Base-by-base conservation (phyloP, 2,329 filamentous ascomycete genomes). In the Cordyceps farinosa region DNA sequence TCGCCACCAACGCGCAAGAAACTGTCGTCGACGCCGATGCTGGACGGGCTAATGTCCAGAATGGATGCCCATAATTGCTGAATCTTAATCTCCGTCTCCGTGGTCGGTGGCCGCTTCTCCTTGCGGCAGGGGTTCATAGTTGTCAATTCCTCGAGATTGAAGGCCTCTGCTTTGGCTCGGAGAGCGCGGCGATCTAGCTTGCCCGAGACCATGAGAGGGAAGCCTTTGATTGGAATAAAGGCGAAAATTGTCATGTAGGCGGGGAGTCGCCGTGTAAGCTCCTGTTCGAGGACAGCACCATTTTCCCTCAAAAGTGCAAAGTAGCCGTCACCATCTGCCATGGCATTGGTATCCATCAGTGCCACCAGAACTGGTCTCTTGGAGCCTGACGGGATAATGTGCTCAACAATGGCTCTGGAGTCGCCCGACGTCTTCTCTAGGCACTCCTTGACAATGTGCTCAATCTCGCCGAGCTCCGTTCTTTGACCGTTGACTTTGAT, bases 401-500 rank as follows among this genome's bases (percentile, higher is more conserved):
- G 79, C 64, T 84, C 82, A 2, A 79, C 79, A 0, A 77, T 79
- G 0, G 82, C 78, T 11, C 55, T 48, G 13, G 44, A 38, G 42
- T 76, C 76, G 1, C 76, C 76, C 0, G 74, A 75, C 0, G 72
- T 64, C 0, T 36, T 11, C 11, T 79, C 77, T 13, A 84, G 69
- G 32, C 77, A 75, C 15, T 69, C 69, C 4, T 73, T 70, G 66
- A 80, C 76, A 62, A 80, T 74, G 61, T 77, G 74, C 64, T 82
- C 80, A 11, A 82, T 78, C 65, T 77, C 79, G 42, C 77, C 77
- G 61, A 82, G 75, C 71, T 82, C 89, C 66, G 86, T 79, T 57
- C 86, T 75, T 66, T 83, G 85, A 42, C 88, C 88, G 22, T 79
- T 77, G 38, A 88, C 71, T 72, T 90, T 89, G 62, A 87, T 80